Evolutionary conservation across 257 asterid genomes (phyloP).

Genomic region (Scutellaria barbata): DNA sequence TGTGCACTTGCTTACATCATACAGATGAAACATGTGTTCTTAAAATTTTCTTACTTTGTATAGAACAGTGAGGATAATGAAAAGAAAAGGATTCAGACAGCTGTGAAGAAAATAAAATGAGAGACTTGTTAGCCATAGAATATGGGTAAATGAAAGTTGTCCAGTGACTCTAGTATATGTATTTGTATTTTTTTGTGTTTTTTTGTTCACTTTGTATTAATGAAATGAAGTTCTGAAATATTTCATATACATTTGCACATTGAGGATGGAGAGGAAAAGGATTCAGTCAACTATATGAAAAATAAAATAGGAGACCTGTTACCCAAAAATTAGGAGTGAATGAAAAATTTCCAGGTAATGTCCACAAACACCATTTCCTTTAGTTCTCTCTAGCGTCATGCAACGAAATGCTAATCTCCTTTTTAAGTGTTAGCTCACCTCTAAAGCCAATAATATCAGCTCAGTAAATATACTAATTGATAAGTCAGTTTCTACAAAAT

Average conservation of each 20-base stretch:
- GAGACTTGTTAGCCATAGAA: no score
- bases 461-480: conserved; percentile 7
- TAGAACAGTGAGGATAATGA: no score
- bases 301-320: background rate
- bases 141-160: no score
- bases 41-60: background rate
- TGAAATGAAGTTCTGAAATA: no score
- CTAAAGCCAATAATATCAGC: conserved; percentile 9
- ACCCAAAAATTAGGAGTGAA: background rate
- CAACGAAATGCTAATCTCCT: background rate
- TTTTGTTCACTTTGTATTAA: no score
- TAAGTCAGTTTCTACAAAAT: conserved; percentile 5
- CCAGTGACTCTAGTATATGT: no score
- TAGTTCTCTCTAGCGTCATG: background rate
- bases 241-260: no score
- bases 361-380: conserved; percentile 18
- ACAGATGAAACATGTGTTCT: conserved; percentile 2
- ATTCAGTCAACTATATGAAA: background rate
- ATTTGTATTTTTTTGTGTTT: no score
- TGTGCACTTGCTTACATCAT: background rate
- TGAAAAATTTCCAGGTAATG: background rate
- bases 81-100: no score
- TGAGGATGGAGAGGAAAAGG: no score
- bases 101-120: no score
- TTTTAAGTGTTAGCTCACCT: background rate